phyloP scores from a whole-genome alignment of 768 basidiomycete species.

The Macrolepiota dolichaula region DNA sequence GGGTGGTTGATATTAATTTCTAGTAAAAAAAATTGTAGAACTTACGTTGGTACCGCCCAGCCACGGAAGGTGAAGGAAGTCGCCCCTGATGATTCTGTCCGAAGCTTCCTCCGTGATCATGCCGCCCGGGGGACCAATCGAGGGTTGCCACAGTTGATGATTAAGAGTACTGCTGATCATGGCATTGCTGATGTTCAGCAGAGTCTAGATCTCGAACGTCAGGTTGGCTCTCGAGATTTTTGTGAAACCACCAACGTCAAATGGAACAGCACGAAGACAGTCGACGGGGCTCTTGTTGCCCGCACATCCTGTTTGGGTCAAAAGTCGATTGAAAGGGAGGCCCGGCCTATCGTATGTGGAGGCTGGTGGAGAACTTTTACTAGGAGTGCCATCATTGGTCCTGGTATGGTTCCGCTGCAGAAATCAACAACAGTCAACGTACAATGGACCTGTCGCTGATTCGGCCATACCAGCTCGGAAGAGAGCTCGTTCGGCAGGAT shows the following conservation, averaged over 20 bases:
- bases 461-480: slow-evolving; percentile 54
- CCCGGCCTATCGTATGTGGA: slow-evolving; percentile 49
- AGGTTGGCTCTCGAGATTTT: background rate
- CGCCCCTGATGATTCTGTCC: slow-evolving; percentile 36
- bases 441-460: slow-evolving; percentile 55
- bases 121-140: slow-evolving; percentile 49
- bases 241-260: slow-evolving; percentile 27
- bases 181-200: slow-evolving; percentile 42
- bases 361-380: slow-evolving; percentile 48
- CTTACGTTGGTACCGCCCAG: slow-evolving; percentile 53
- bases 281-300: slow-evolving; percentile 32
- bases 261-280: slow-evolving; percentile 45
- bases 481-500: slow-evolving; percentile 30
- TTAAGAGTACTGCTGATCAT: slow-evolving; percentile 47
- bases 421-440: slow-evolving; percentile 16
- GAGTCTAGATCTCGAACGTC: slow-evolving; percentile 29
- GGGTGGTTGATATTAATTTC: background rate
- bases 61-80: slow-evolving; percentile 52
- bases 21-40: background rate
- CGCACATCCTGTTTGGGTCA: slow-evolving; percentile 42
- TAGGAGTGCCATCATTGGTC: slow-evolving; percentile 15
- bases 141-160: slow-evolving; percentile 53
- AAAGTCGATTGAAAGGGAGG: slow-evolving; percentile 44
- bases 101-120: slow-evolving; percentile 46
- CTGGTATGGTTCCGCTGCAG: background rate